Base-by-base conservation (phyloP, 495 filamentous ascomycete genomes). In the Aspergillus olivimuriae region DNA sequence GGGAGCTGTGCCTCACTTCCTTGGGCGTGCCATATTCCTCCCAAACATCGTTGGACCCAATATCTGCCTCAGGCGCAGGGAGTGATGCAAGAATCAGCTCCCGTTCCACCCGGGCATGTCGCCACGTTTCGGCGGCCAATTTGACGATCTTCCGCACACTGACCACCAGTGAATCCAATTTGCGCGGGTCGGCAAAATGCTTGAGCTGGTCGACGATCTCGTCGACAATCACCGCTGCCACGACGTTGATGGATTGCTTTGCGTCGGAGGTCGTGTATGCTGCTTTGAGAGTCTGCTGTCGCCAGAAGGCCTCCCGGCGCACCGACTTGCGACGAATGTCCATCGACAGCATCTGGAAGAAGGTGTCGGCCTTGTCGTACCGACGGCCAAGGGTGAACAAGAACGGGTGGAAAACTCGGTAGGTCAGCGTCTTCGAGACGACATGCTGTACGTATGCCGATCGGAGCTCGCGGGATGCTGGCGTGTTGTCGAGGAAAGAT, bases 361-460 rank as follows among this genome's bases (percentile, higher is more conserved):
- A 72, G 11, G 71, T 74, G 55, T 82, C 78, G 10, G 77, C 75
- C 48, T 80, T 79, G 53, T 81, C 78, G 56, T 78, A 79, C 17
- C 76, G 57, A 21, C 72, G 71, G n/a, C 76, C 77, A 4, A 82
- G 55, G 23, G 76, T 78, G 58, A 83, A 83, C 3, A 83, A 58
- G 63, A 83, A 83, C 4, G 78, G 79, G 26, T 77, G 72, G 63
- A 83, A 83, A 30, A 83, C 75, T n/a, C 78, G 70, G 51, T 73
- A 75, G 19, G 74, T 79, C 32, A 83, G 57, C 18, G 75, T 74
- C 35, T 74, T 77, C 15, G 78, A 80, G 30, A 83, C 60, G 19
- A 77, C 66, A 45, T 82, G 76, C 39, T 80, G 69, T 35, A 82
- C 64, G 49, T 81, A 83, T 16, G 77, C 76, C 26, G 75, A 65